phyloP scores from a whole-genome alignment of 805 yeast genomes.

The Myxozyma geophila region DNA sequence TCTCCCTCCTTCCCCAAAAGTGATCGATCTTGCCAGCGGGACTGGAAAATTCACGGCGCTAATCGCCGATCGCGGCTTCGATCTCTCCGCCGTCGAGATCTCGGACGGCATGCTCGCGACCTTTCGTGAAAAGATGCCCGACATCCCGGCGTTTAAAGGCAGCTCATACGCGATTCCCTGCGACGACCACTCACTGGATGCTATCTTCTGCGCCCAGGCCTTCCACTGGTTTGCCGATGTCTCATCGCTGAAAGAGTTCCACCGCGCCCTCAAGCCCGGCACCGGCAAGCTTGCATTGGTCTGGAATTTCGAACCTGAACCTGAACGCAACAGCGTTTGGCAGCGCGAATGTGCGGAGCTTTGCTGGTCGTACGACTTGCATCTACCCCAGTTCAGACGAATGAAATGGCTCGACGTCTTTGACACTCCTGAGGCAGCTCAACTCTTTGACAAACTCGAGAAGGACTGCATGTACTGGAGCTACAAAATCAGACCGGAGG shows the following conservation, averaged over 20 bases:
- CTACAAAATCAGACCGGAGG: conserved; percentile 44
- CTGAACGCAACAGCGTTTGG: conserved; percentile 46
- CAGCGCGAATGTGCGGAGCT: conserved; percentile 46
- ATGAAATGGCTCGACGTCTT: conserved; percentile 54
- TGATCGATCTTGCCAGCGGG: conserved; percentile 62
- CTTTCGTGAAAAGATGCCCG: conserved; percentile 55
- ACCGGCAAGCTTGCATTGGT: conserved; percentile 57
- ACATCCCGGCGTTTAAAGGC: conserved; percentile 47
- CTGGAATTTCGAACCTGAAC: conserved; percentile 59
- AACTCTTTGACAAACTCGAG: conserved; percentile 45
- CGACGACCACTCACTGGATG: conserved; percentile 52
- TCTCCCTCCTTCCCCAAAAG: conserved; percentile 40
- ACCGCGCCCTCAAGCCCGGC: conserved; percentile 55
- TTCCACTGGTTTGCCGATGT: conserved; percentile 69
- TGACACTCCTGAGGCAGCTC: conserved; percentile 36
- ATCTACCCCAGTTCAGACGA: conserved; percentile 61
- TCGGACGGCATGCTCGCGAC: conserved; percentile 60
- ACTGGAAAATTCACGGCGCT: conserved; percentile 65
- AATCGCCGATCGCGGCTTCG: conserved; percentile 50
- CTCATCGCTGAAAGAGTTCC: conserved; percentile 54
- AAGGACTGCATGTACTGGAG: conserved; percentile 47
- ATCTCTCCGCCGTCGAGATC: conserved; percentile 58
- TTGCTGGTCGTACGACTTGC: conserved; percentile 47
- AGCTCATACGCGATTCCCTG: conserved; percentile 56
- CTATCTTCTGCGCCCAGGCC: conserved; percentile 61